Conservation (phyloP, 169 alveolate species). For the Besnoitia besnoiti region DNA sequence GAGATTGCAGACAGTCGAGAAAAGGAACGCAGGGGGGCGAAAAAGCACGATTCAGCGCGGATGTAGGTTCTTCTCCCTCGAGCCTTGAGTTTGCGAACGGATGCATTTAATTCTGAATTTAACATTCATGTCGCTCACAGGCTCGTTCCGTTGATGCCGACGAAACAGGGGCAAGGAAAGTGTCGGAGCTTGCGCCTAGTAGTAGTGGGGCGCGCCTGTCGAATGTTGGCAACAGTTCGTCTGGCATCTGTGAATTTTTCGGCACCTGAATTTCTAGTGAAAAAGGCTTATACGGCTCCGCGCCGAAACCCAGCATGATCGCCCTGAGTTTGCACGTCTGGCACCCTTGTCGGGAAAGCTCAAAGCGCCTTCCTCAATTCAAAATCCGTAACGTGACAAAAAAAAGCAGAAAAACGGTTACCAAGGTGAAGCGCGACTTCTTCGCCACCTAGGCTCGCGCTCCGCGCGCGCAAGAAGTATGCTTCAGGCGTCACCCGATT, state of each 20-base stretch:
- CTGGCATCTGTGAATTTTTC: not conserved
- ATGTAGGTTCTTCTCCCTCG: not conserved
- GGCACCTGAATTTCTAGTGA: too few relatives aligned
- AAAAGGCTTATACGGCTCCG: not conserved
- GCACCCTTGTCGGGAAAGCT: not conserved
- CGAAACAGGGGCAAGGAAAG: not conserved
- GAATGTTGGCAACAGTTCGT: not conserved
- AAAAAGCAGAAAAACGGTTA: too few relatives aligned
- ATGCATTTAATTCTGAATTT: too few relatives aligned
- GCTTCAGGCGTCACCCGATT: not conserved
- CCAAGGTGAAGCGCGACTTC: not conserved
- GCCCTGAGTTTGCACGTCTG: not conserved
- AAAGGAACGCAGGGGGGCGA: not conserved
- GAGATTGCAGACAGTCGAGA: too few relatives aligned
- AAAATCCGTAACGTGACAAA: not conserved
- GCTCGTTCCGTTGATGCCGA: not conserved
- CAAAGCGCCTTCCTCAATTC: not conserved
- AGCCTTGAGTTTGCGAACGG: too few relatives aligned
- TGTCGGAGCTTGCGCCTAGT: not conserved
- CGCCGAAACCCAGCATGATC: not conserved
- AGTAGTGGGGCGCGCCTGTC: not conserved
- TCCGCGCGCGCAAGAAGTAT: not conserved
- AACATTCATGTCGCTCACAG: too few relatives aligned
- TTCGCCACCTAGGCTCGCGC: not conserved
- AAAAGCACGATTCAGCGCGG: not conserved